Base-by-base conservation (phyloP, 345 rosid genomes). In the Populus euphratica region DNA sequence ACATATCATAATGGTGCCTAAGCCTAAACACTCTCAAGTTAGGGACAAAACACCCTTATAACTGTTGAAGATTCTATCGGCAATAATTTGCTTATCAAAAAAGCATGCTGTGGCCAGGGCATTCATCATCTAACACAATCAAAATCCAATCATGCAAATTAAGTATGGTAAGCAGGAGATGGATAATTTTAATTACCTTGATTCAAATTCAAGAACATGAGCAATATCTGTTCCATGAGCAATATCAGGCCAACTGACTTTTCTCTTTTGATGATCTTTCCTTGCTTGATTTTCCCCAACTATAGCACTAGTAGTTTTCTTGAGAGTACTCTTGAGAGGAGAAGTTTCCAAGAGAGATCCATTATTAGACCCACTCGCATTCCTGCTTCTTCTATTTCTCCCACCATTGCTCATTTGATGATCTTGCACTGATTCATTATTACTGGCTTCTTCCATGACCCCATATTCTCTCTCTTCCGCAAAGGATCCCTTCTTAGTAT, bases 181-280 rank as follows among this genome's bases (percentile, higher is more conserved):
- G 17, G 14, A 5, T 65, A 8, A 43, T 0, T 17, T 70, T 10
- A 41, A 41, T 41, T 88, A 92, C 93, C 95, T 88, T 2, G 88
- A 88, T 75, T 91, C 89, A 68, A 92, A 92, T 80, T 91, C 97
- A 39, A 79, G 89, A 86, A 91, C 86, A 81, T 87, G 92, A 69
- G 92, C 92, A 81, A 91, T 91, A 83, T 92, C 97, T 77, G 82
- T 85, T 68, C 97, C 97, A 27, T 86, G 88, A 59, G 90, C 92
- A 56, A 9, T n/a, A 86, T 92, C 95, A 38, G 91, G 87, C 97
- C 97, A 92, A 71, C 83, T 90, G 8, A 92, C 97, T 86, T 87
- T 91, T 86, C 89, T 91, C 83, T 72, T 84, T 70, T 41, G 72
- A 21, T 43, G 72, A 11, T 87, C 87, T 49, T 63, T 18, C n/a